Evolutionary conservation across 345 rosid species (phyloP).

Genomic region (Pseudoturritis turrita): DNA sequence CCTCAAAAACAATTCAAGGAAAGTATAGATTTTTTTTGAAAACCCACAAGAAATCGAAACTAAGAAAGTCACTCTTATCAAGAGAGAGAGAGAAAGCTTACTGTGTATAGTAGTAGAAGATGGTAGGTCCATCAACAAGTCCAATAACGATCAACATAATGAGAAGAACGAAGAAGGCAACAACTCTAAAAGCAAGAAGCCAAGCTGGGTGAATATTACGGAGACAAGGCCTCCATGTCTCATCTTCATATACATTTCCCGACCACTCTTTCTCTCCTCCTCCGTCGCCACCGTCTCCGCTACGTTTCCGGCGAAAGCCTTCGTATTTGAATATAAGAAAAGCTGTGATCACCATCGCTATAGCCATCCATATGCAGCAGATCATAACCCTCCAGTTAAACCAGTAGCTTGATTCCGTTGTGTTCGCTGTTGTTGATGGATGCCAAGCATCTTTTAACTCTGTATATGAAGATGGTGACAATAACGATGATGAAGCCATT

Average conservation of each 20-base stretch:
- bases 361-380: slow-evolving; percentile 57
- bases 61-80: not conserved
- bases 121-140: slow-evolving; percentile 60
- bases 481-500: slow-evolving; percentile 19
- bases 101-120: slow-evolving; percentile 96
- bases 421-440: slow-evolving; percentile 37
- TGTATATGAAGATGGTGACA: slow-evolving; percentile 20
- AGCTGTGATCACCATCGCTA: slow-evolving; percentile 36
- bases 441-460: slow-evolving; percentile 37
- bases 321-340: slow-evolving; percentile 66
- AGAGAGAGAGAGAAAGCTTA: slow-evolving; percentile 37
- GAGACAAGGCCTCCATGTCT: slow-evolving; percentile 83
- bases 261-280: slow-evolving; percentile 40
- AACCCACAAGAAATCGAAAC: not conserved
- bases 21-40: not conserved
- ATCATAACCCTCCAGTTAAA: slow-evolving; percentile 83
- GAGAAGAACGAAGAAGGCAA: slow-evolving; percentile 64
- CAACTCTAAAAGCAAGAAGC: slow-evolving; percentile 71
- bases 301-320: slow-evolving; percentile 28
- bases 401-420: slow-evolving; percentile 73
- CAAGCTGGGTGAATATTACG: slow-evolving; percentile 87
- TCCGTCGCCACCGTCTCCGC: slow-evolving; percentile 29
- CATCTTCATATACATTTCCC: slow-evolving; percentile 59
- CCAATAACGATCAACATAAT: slow-evolving; percentile 42
- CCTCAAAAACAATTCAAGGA: not conserved